A percentile compares a stretch with the other conserved stretches of the same genome.
Conservation (phyloP, 2,329 filamentous ascomycete species). For the Aspergillus chevalieri region DNA sequence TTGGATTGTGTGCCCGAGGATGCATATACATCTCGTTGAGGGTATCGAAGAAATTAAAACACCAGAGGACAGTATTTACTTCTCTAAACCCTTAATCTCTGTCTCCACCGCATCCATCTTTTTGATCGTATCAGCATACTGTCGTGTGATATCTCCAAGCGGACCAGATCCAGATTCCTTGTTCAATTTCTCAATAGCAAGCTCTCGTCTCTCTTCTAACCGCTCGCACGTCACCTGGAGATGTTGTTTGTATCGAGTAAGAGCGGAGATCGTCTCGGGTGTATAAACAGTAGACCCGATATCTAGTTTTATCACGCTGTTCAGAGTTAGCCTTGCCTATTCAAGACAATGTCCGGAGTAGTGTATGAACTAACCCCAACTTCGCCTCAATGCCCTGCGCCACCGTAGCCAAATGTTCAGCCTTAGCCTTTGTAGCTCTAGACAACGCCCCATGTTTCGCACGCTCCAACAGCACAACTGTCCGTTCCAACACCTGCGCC, state of each 20-base stretch:
- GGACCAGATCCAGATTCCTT: constrained; percentile 21
- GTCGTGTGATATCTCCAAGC: constrained; percentile 32
- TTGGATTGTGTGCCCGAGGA: background rate
- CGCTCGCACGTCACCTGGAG: constrained; percentile 20
- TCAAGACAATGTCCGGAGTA: background rate
- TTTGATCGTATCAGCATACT: constrained; percentile 31
- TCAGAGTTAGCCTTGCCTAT: background rate
- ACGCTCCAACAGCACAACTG: constrained; percentile 35
- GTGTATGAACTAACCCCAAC: constrained; percentile 20
- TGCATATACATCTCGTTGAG: background rate
- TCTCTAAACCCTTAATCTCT: constrained; percentile 24
- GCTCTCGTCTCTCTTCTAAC: constrained; percentile 24
- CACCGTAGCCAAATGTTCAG: constrained; percentile 34
- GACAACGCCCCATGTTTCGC: constrained; percentile 33
- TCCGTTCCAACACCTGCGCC: constrained; percentile 30
- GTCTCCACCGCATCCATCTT: constrained; percentile 31
- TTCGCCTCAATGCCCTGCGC: constrained; percentile 34
- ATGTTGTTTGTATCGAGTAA: constrained; percentile 29
- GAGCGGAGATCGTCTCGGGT: constrained; percentile 29
- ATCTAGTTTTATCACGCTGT: constrained; percentile 33
- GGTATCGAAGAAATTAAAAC: constrained; percentile 4
- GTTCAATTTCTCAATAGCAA: constrained; percentile 27
- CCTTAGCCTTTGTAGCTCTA: constrained; percentile 32
- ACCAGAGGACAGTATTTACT: constrained; percentile 1
- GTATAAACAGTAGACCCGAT: constrained; percentile 33